A percentile compares a stretch with the other conserved stretches of the same genome.
phyloP scores from a whole-genome alignment of 1,284 basidiomycete species.

The Rhodotorula glutinis region DNA sequence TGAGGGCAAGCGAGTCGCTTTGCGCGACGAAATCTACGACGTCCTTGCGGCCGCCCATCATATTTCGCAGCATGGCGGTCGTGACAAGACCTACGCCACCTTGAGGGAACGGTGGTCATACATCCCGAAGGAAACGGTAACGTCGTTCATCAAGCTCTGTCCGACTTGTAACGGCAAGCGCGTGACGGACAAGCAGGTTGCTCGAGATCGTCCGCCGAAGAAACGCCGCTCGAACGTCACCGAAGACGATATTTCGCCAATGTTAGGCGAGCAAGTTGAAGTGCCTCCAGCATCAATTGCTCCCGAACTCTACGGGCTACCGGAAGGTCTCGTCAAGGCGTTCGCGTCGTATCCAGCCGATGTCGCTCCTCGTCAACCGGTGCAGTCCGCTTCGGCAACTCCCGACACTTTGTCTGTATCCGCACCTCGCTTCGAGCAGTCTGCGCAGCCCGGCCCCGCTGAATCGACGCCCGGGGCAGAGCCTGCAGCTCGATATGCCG shows the following conservation, averaged over 20 bases:
- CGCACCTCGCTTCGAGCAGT: too few species aligned
- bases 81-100: constrained; percentile 11
- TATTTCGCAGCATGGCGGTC: constrained; percentile 1
- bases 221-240: neutral
- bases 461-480: too few species aligned
- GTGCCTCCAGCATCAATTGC: neutral
- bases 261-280: neutral
- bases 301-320: too few species aligned
- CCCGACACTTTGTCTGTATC: too few species aligned
- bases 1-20: constrained; percentile 1
- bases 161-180: constrained; percentile 12
- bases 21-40: constrained; percentile 5
- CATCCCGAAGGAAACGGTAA: constrained; percentile 16
- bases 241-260: too few species aligned
- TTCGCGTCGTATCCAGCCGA: too few species aligned
- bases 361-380: too few species aligned
- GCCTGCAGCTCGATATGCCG: too few species aligned
- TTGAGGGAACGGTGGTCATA: constrained; percentile 2
- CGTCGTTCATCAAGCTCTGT: constrained; percentile 7
- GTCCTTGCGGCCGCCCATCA: neutral
- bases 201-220: neutral
- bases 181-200: neutral
- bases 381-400: too few species aligned
- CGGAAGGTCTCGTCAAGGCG: too few species aligned
- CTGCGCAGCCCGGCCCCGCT: too few species aligned